phyloP scores from a whole-genome alignment of 2,329 filamentous ascomycete genomes.

The Arthrinium phaeospermum region DNA sequence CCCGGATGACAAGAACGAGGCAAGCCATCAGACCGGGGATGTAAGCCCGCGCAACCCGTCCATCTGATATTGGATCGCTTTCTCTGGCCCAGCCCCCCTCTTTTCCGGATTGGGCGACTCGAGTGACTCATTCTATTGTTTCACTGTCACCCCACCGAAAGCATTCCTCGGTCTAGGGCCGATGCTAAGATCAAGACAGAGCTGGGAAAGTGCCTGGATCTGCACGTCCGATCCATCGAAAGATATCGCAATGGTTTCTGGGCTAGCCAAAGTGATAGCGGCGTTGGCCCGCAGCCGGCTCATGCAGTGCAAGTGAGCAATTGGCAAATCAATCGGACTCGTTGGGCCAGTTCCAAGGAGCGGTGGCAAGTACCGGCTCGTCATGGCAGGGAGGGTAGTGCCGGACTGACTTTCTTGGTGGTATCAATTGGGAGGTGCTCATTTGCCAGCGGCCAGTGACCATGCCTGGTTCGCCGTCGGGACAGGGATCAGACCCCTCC shows the following conservation, averaged over 20 bases:
- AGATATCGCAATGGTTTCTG: slow-evolving; percentile 4
- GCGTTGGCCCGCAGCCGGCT: slow-evolving; percentile 13
- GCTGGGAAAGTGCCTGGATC: slow-evolving; percentile 10
- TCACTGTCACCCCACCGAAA: slow-evolving; percentile 20
- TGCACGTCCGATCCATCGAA: slow-evolving; percentile 1
- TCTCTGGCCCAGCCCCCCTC: slow-evolving; percentile 6
- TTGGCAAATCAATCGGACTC: slow-evolving; percentile 16
- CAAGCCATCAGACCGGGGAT: not conserved
- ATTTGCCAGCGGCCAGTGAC: not conserved
- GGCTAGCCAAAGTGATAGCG: not conserved
- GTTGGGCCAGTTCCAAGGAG: not conserved
- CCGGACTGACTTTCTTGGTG: slow-evolving; percentile 6
- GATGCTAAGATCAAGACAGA: not conserved
- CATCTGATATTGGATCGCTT: not conserved
- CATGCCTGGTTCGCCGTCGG: not conserved
- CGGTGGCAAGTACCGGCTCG: not conserved
- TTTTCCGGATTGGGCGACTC: slow-evolving; percentile 20
- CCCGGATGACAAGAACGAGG: slow-evolving; percentile 7
- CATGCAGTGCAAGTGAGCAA: not conserved
- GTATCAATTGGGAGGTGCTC: not conserved
- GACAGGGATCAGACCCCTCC: slow-evolving; percentile 35
- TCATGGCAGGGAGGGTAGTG: not conserved
- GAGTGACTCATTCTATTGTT: slow-evolving; percentile 30
- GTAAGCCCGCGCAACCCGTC: not conserved
- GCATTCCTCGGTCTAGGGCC: not conserved